Conservation (phyloP, 2,329 filamentous ascomycete species). For the Colletotrichum cordylinicola region DNA sequence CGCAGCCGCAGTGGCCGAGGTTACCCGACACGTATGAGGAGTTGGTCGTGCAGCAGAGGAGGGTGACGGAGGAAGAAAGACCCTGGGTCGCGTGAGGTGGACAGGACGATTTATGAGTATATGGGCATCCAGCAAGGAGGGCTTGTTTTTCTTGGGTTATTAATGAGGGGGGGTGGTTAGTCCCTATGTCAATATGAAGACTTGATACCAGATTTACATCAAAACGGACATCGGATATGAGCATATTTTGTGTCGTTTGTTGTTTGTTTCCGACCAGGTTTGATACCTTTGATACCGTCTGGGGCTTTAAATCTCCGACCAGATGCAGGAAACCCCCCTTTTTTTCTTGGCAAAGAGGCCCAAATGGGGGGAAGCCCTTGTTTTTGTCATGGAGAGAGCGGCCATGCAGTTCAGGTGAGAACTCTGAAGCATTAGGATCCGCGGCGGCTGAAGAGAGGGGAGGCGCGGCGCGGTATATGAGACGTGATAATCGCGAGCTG, state of each 20-base stretch:
- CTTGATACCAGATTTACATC: background rate
- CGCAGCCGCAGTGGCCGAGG: conserved; percentile 16
- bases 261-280: background rate
- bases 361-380: background rate
- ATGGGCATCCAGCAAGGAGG: background rate
- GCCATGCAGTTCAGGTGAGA: background rate
- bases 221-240: background rate
- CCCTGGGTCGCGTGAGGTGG: background rate
- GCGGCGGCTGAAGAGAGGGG: accelerated
- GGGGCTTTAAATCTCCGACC: background rate
- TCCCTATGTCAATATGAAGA: background rate
- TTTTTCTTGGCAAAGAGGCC: background rate
- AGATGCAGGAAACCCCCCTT: background rate
- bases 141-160: background rate
- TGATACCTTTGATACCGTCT: accelerated
- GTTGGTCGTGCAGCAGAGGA: conserved; percentile 15
- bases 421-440: background rate
- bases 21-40: conserved; percentile 22
- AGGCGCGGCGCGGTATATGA: background rate
- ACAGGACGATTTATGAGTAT: background rate
- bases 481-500: background rate
- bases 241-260: too few relatives aligned
- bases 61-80: background rate
- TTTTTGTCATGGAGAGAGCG: background rate
- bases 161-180: background rate